Percentiles rank a stretch among this genome's conserved stretches.
These are phyloP conservation scores for Nematodospora anomalae DNA, from an alignment of 1,139 yeast genomes.

Conservation along the genomic window DNA sequence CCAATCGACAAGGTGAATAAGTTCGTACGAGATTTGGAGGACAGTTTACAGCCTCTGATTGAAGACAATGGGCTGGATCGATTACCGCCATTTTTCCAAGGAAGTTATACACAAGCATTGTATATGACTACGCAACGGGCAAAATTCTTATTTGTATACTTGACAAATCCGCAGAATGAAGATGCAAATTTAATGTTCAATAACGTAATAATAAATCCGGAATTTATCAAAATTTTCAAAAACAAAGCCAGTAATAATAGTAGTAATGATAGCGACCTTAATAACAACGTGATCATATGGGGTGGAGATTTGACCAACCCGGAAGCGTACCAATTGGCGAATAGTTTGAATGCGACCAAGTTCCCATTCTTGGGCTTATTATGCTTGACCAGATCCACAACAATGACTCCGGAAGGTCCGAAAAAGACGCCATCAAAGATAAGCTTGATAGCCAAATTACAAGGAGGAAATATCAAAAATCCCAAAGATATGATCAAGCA, in stretches of 20 bases:
- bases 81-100: slow-evolving; percentile 58
- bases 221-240: slow-evolving; percentile 50
- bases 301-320: slow-evolving; percentile 81
- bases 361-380: slow-evolving; percentile 79
- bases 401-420: slow-evolving; percentile 62
- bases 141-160: slow-evolving; percentile 68
- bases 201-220: slow-evolving; percentile 54
- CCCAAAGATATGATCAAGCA: slow-evolving; percentile 25
- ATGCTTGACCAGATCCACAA: slow-evolving; percentile 54
- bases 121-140: slow-evolving; percentile 65
- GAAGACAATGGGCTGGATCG: slow-evolving; percentile 16
- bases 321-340: slow-evolving; percentile 84
- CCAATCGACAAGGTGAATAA: slow-evolving; percentile 37
- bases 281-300: slow-evolving; percentile 68
- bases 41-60: slow-evolving; percentile 25
- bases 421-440: slow-evolving; percentile 53
- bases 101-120: slow-evolving; percentile 77
- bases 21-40: slow-evolving; percentile 38
- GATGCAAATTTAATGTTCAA: slow-evolving; percentile 54
- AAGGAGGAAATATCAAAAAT: slow-evolving; percentile 48
- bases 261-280: slow-evolving; percentile 22
- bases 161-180: slow-evolving; percentile 75
- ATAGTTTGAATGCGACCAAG: slow-evolving; percentile 67
- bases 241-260: too few relatives aligned
- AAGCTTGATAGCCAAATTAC: slow-evolving; percentile 63